Evolutionary conservation across 768 basidiomycete species (phyloP), one percentile per base, ranked within the genome.

Genomic region (Russula lepida): DNA sequence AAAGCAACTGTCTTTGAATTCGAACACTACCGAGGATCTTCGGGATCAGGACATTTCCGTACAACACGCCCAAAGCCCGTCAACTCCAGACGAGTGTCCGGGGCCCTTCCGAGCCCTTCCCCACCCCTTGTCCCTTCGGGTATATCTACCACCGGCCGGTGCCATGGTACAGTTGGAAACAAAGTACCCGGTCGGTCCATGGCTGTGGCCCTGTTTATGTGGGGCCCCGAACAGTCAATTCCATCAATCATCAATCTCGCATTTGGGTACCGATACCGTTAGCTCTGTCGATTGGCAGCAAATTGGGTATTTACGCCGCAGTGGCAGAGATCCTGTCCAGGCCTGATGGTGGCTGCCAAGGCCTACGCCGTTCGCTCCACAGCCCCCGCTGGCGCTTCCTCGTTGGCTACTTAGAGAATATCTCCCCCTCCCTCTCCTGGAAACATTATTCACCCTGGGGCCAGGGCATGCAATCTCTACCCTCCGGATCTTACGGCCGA

Each of bases 21-120:
- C 32, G 23, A 39, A 49, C 41, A 55, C 49, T 33, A 43, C 60
- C 60, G 55, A 56, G 60, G 60, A 61, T 61, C 60, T 43, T 49
- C 33, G 43, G 41, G 13, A 61, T 44, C 21, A 33, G 49, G 54
- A 33, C 23, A 35, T 21, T 51, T 35, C 60, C 60, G 60, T 49
- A 15, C 21, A 21, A 21, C 25, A 3, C 2, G 19, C 19, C 23
- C n/a, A 21, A 55, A 25, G 47, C 59, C 53, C 49, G 46, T 54
- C 21, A 54, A 49, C 17, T 5, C 39, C 15, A 30, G 23, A 23
- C 41, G 55, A 46, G 60, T 61, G 60, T 61, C 60, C 55, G 55
- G 60, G 60, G 60, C 32, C 60, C 41, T 33, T 27, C 19, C n/a
- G n/a, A n/a, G n/a, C n/a, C n/a, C 50, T 51, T 23, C 43, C 32